Evolutionary conservation across 2,329 filamentous ascomycete species (phyloP), one percentile per base, ranked within the genome.

Genomic region (Kalmusia sp.): DNA sequence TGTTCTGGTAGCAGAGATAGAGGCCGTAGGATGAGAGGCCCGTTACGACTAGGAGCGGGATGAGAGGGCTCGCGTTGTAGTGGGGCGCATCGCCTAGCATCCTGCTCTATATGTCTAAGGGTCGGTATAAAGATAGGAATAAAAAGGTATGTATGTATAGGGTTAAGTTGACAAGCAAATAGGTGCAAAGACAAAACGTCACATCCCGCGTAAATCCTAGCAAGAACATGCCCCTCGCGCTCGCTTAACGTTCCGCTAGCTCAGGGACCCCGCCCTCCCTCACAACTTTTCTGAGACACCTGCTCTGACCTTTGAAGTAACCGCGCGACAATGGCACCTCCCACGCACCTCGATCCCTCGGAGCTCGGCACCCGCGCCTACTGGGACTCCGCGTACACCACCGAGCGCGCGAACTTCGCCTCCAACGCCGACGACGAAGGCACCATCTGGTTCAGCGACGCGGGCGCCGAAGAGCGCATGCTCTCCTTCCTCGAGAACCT

Each of bases 361-460:
- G 71, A 85, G 72, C 84, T 98, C 25, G 93, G 93, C 45, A 96
- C 92, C 25, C 96, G 92, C 76, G 88, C 65, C 63, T 79, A 79
- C 68, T 80, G 79, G 78, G 77, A 93, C 74, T 78, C 77, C 17
- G 84, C 91, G 58, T 95, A 96, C 79, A 79, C 81, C 1, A 82
- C 79, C 61, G 89, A 95, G 74, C 80, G 92, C 48, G 72, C 78
- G 55, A 93, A 95, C 77, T 85, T 93, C 74, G 77, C 84, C 49
- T 74, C 84, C 57, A 86, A 96, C 76, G 86, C 90, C 8, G 76
- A 84, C 51, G 91, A 96, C 79, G 89, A 89, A 54, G 93, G 93
- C 62, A 96, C 92, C 25, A 87, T 95, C 65, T 99, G 95, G 95
- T 99, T 99, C 82, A 89, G 92, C 72, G 95, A 98, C 77, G 90